A percentile compares a stretch with the other conserved stretches of the same genome.
Conservation (phyloP, 2,329 filamentous ascomycete genomes). For the Epichloe sylvatica region DNA sequence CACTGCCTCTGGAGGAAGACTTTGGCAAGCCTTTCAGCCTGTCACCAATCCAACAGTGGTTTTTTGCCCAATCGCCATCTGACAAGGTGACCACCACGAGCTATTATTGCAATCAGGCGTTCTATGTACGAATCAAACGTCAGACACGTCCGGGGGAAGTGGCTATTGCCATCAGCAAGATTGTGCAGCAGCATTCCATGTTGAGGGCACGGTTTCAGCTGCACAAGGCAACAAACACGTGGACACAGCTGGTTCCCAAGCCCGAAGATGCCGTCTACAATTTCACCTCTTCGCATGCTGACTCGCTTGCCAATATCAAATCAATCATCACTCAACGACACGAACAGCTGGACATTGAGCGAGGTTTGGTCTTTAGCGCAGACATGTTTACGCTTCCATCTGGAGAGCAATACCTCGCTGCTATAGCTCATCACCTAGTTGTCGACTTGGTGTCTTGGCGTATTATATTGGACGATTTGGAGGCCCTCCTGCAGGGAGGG, state of each 20-base stretch:
- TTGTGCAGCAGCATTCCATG: conserved; percentile 7
- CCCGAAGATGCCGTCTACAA: background rate
- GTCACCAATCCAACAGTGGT: conserved; percentile 7
- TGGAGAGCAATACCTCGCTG: conserved; percentile 13
- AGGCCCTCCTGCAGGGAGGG: conserved; percentile 20
- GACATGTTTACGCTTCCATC: conserved; percentile 1
- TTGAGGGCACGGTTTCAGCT: conserved; percentile 4
- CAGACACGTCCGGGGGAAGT: background rate
- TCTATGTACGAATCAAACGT: conserved; percentile 2
- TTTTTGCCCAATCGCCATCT: conserved; percentile 3
- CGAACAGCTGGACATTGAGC: conserved; percentile 1
- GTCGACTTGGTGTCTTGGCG: conserved; percentile 34
- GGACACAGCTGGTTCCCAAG: conserved; percentile 1
- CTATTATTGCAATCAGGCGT: conserved; percentile 4
- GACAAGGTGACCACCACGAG: background rate
- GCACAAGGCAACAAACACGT: background rate
- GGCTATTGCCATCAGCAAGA: background rate
- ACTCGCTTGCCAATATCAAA: background rate
- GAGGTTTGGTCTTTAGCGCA: conserved; percentile 13
- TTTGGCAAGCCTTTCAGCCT: conserved; percentile 1
- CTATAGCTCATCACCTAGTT: conserved; percentile 24
- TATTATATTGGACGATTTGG: conserved; percentile 29
- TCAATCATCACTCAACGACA: background rate
- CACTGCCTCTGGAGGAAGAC: background rate
- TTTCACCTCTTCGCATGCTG: background rate